Base-by-base conservation (phyloP, 371 early-diverging fungal species). In the Mucor sp. region DNA sequence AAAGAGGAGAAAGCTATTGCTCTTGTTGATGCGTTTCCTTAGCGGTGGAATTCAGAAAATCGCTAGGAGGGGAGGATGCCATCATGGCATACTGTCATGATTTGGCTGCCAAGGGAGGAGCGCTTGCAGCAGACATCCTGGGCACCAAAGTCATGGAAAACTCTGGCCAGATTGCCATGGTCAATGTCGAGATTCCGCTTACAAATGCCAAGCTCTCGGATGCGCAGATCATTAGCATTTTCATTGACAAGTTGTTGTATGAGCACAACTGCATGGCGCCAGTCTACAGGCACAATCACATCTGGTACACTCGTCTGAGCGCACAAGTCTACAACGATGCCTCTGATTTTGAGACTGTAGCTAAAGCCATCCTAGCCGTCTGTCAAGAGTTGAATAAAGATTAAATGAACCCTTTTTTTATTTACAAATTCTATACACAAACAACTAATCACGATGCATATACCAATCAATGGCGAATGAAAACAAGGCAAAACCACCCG, bases 401-500 rank as follows among this genome's bases (percentile, higher is more conserved):
- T 12, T 50, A 25, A 50, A 50, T 50, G 25, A 56, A 56, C 28
- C 28, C 9, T 25, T 53, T 50, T n/a, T 50, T 32, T 63, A 61
- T 53, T 50, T 47, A 47, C 28, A 62, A 47, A 15, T 32, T 33
- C 37, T 33, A 53, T 60, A 25, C 41, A 33, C 41, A 44, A n/a
- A 37, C 11, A n/a, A n/a, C 41, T 73, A 74, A 62, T 74, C 71
- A 37, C 74, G 60, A 47, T 55, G 67, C 74, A 93, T 87, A 71
- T 91, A 94, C 81, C 85, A 90, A 63, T 95, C 95, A 66, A 95
- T 94, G n/a, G 94, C 97, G 11, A 91, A 89, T 23, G 95, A 94
- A 74, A 98, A 98, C 17, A 95, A 95, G 2, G 97, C 97, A 83
- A 98, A 97, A 27, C 95, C 94, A 32, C 88, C 94, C 70, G 98